These are phyloP conservation scores for Aristolochia californica DNA, from an alignment of 164 flowering plant genomes.

Conservation along the genomic window DNA sequence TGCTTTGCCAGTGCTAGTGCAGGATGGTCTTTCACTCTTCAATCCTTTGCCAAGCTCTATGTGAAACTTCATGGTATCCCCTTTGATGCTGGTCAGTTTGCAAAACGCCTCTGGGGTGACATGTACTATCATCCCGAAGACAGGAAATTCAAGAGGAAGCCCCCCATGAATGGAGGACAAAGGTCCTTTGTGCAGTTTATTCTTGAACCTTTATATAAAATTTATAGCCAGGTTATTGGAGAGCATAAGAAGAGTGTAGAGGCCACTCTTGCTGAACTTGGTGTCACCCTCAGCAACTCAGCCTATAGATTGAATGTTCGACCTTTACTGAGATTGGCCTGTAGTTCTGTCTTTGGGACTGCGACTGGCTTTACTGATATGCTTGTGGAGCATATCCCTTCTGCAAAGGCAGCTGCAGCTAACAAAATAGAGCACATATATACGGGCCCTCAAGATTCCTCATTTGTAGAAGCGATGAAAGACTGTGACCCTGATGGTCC, in stretches of 20 bases:
- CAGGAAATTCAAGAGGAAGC: conserved; percentile 61
- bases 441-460: conserved; percentile 71
- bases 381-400: conserved; percentile 91
- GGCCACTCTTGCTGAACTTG: conserved; percentile 83
- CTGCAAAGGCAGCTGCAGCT: conserved; percentile 75
- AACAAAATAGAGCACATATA: conserved; percentile 82
- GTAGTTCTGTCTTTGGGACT: conserved; percentile 92
- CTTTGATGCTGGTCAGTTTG: conserved; percentile 85
- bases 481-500: conserved; percentile 88
- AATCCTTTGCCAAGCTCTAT: conserved; percentile 90
- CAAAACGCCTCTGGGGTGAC: conserved; percentile 96
- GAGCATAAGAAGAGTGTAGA: conserved; percentile 99
- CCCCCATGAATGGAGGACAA: conserved; percentile 71
- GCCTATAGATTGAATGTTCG: conserved; percentile 83
- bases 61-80: conserved; percentile 88
- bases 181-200: conserved; percentile 94
- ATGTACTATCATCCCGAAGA: conserved; percentile 66
- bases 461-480: conserved; percentile 59
- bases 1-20: conserved; percentile 98
- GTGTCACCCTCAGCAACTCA: conserved; percentile 87
- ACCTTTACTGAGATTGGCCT: conserved; percentile 89
- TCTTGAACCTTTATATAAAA: conserved; percentile 91
- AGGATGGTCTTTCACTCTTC: conserved; percentile 97
- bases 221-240: conserved; percentile 95
- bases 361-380: conserved; percentile 98